These are phyloP conservation scores for Mycena belliarum DNA, from an alignment of 768 basidiomycete genomes.

Conservation along the genomic window DNA sequence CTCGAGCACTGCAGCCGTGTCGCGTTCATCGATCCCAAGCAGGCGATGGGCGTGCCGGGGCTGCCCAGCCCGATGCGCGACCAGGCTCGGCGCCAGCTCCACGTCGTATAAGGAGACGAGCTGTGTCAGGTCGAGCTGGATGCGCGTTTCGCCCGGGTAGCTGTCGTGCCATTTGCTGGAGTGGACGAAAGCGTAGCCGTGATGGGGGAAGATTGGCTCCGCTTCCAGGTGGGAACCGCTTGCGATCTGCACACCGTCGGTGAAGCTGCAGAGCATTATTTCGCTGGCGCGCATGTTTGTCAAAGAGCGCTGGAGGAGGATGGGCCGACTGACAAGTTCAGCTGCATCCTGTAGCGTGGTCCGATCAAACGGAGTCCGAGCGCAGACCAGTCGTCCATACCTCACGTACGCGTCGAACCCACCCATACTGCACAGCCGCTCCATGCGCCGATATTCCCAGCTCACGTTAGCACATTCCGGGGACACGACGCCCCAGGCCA, in stretches of 20 bases:
- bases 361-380: neutral
- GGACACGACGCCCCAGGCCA: constrained; percentile 31
- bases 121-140: constrained; percentile 42
- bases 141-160: constrained; percentile 45
- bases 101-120: constrained; percentile 47
- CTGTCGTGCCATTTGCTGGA: constrained; percentile 43
- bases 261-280: constrained; percentile 42
- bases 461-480: constrained; percentile 6
- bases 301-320: neutral
- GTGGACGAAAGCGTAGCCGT: constrained; percentile 25
- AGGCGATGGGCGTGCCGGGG: constrained; percentile 37
- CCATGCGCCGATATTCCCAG: constrained; percentile 37
- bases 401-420: constrained; percentile 50
- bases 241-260: constrained; percentile 35
- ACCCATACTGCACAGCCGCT: constrained; percentile 46
- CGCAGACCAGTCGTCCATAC: constrained; percentile 21
- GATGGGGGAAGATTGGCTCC: constrained; percentile 8
- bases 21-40: constrained; percentile 31
- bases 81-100: constrained; percentile 36
- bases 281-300: neutral
- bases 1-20: constrained; percentile 29
- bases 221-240: constrained; percentile 36
- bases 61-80: constrained; percentile 29
- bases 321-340: constrained; percentile 42
- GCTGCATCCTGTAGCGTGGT: constrained; percentile 42